A percentile compares a stretch with the other conserved stretches of the same genome.
These are phyloP conservation scores for Neopestalotiopsis sp. DNA, from an alignment of 2,329 filamentous ascomycete genomes.

Conservation along the genomic window DNA sequence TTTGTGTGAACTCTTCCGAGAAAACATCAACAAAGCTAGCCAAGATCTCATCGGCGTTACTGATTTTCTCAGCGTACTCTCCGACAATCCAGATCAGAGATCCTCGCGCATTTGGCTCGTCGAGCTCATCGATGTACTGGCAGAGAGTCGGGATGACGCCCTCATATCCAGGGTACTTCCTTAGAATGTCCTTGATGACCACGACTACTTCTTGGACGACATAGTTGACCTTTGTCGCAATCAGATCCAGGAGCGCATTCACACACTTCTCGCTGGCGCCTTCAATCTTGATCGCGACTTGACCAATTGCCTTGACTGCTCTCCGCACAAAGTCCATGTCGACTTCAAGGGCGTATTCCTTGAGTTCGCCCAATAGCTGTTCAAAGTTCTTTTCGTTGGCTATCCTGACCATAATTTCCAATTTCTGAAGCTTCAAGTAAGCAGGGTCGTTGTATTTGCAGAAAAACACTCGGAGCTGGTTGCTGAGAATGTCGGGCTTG, in stretches of 20 bases:
- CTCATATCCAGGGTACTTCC: slow-evolving; percentile 97
- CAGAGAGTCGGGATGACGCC: slow-evolving; percentile 97
- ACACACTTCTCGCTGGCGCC: slow-evolving; percentile 94
- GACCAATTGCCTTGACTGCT: slow-evolving; percentile 94
- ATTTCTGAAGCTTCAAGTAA: slow-evolving; percentile 95
- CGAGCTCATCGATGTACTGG: slow-evolving; percentile 94
- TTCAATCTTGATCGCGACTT: slow-evolving; percentile 98
- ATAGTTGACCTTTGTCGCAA: slow-evolving; percentile 98
- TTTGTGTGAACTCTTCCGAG: slow-evolving; percentile 96
- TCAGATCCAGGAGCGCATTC: slow-evolving; percentile 89
- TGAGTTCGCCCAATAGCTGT: slow-evolving; percentile 90
- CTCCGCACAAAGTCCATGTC: slow-evolving; percentile 98
- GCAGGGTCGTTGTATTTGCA: slow-evolving; percentile 99
- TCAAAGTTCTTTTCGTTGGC: slow-evolving; percentile 97
- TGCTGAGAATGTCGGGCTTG: slow-evolving; percentile 94
- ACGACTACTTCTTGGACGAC: slow-evolving; percentile 98
- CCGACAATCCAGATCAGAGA: slow-evolving; percentile 98
- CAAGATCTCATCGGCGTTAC: slow-evolving; percentile 95
- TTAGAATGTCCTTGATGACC: slow-evolving; percentile 98
- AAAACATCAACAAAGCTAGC: slow-evolving; percentile 92
- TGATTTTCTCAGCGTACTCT: slow-evolving; percentile 99
- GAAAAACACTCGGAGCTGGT: slow-evolving; percentile 97
- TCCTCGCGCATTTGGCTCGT: slow-evolving; percentile 89
- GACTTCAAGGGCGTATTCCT: slow-evolving; percentile 96
- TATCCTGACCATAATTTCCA: slow-evolving; percentile 99